phyloP scores from a whole-genome alignment of 208 protist species.

The Leishmania amazonensis region DNA sequence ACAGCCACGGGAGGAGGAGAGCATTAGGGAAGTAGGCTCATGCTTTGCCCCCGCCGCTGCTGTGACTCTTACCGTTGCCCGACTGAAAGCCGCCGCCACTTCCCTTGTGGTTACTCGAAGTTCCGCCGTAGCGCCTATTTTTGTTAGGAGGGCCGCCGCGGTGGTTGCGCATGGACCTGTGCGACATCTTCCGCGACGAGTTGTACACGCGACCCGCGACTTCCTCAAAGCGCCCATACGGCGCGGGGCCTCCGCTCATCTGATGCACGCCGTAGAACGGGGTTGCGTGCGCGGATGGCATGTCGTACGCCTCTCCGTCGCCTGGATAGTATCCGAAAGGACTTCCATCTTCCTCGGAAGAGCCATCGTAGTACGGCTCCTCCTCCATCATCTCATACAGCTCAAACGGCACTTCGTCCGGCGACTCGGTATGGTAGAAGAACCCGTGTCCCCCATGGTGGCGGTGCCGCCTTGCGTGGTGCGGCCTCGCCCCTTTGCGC shows the following conservation, averaged over 20 bases:
- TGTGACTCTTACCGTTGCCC: not conserved
- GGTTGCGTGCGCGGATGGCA: constrained; percentile 43
- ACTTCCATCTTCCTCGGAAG: constrained; percentile 30
- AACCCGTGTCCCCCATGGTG: constrained; percentile 11
- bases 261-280: constrained; percentile 64
- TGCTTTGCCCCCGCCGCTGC: not conserved
- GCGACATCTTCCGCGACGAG: constrained; percentile 21
- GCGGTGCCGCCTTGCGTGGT: constrained; percentile 13
- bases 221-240: constrained; percentile 4
- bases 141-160: constrained; percentile 25
- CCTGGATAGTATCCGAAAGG: constrained; percentile 59
- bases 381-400: constrained; percentile 57
- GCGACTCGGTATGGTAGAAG: constrained; percentile 79
- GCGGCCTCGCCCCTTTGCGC: constrained; percentile 9
- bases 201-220: constrained; percentile 20
- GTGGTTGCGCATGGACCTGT: constrained; percentile 20
- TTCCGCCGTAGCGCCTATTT: constrained; percentile 15
- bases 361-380: constrained; percentile 33
- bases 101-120: constrained; percentile 13
- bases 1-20: not conserved
- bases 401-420: constrained; percentile 59
- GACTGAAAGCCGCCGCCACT: not conserved
- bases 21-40: not conserved
- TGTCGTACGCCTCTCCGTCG: constrained; percentile 31
- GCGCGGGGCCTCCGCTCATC: constrained; percentile 55